phyloP scores from a whole-genome alignment of 73 alveolate species.

The Urostyla sp. region DNA sequence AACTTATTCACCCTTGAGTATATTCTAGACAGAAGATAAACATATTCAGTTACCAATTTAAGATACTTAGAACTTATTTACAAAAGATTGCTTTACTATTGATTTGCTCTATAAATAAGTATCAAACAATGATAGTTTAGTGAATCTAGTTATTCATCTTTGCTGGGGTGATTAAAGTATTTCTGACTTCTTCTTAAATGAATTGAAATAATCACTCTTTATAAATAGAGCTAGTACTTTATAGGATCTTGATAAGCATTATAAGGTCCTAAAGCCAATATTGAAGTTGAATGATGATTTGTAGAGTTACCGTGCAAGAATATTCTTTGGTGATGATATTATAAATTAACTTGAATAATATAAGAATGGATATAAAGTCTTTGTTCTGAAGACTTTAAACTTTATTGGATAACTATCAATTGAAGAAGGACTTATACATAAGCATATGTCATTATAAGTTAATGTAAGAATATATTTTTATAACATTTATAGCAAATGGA shows the following conservation, averaged over 20 bases:
- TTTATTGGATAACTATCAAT: too few relatives aligned
- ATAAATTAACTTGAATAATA: too few relatives aligned
- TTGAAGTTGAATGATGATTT: conserved; percentile 37
- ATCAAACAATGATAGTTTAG: conserved; percentile 22
- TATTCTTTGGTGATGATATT: conserved; percentile 7
- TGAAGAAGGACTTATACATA: too few relatives aligned
- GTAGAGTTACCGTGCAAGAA: conserved; percentile 33
- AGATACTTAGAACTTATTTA: conserved; percentile 36
- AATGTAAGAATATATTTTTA: too few relatives aligned
- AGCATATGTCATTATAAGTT: too few relatives aligned
- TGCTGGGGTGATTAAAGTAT: conserved; percentile 66
- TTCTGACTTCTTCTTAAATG: conserved; percentile 58
- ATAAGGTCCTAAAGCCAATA: conserved; percentile 8
- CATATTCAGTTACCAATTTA: conserved; percentile 38
- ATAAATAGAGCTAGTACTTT: conserved; percentile 1
- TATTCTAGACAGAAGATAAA: conserved; percentile 7
- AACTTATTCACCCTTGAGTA: conserved; percentile 45
- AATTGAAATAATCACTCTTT: conserved; percentile 30
- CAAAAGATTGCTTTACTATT: conserved; percentile 23
- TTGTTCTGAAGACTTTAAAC: too few relatives aligned
- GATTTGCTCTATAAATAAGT: conserved; percentile 38
- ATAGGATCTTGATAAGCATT: conserved; percentile 16
- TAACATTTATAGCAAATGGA: too few relatives aligned
- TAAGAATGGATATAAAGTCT: too few relatives aligned
- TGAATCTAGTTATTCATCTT: conserved; percentile 47